Percentiles rank a stretch among this genome's conserved stretches.
phyloP scores from a whole-genome alignment of 305 asterid species.

The Rubia tinctorum region DNA sequence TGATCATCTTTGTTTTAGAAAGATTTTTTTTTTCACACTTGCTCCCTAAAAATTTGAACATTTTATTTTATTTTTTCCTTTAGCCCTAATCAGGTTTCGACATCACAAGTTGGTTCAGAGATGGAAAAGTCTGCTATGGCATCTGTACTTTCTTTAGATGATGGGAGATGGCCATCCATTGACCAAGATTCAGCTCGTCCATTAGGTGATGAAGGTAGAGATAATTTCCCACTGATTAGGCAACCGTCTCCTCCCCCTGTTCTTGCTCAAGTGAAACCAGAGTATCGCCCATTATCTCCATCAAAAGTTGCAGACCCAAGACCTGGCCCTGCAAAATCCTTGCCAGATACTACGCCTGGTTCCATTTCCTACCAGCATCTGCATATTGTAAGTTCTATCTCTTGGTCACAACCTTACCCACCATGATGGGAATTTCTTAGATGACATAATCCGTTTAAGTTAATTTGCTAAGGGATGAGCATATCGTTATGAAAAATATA shows the following conservation, averaged over 20 bases:
- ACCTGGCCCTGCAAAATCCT: conserved; percentile 76
- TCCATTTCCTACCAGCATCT: conserved; percentile 82
- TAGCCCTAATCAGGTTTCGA: conserved; percentile 63
- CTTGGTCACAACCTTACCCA: background rate
- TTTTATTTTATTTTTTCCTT: conserved; percentile 33
- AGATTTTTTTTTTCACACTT: background rate
- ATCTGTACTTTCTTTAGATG: conserved; percentile 85
- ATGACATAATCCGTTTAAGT: background rate
- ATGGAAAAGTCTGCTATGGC: conserved; percentile 63
- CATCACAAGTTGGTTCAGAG: conserved; percentile 34
- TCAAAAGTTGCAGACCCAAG: conserved; percentile 96
- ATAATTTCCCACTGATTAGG: conserved; percentile 53
- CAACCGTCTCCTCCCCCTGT: conserved; percentile 99
- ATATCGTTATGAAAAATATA: conserved; percentile 9
- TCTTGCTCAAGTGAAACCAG: conserved; percentile 83
- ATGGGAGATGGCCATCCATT: conserved; percentile 70
- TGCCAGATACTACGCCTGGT: conserved; percentile 54
- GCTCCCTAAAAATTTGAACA: conserved; percentile 1
- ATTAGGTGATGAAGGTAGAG: conserved; percentile 41
- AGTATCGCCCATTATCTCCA: conserved; percentile 69
- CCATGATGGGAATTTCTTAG: background rate
- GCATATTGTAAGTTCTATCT: conserved; percentile 73
- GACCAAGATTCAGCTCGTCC: conserved; percentile 49
- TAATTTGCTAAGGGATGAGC: background rate
- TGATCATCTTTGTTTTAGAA: background rate